phyloP scores from a whole-genome alignment of 2,329 filamentous ascomycete genomes.

The Aureobasidium subglaciale region DNA sequence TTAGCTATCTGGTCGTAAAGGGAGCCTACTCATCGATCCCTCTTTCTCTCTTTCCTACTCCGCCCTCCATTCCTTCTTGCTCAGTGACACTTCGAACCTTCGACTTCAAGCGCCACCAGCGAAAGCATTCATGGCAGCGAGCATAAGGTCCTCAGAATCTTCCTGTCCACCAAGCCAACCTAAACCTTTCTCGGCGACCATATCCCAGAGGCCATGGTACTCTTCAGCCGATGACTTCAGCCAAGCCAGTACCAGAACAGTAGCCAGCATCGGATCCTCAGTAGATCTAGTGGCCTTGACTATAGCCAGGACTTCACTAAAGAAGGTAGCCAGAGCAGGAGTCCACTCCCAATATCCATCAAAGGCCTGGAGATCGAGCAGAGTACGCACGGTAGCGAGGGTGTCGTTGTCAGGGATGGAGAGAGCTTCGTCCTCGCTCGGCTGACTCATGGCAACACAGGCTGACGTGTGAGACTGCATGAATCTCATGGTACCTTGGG shows the following conservation, averaged over 20 bases:
- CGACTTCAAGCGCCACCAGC: background rate
- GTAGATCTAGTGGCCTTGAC: slow-evolving; percentile 15
- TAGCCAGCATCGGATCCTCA: slow-evolving; percentile 23
- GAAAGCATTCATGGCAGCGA: background rate
- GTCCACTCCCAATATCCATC: slow-evolving; percentile 46
- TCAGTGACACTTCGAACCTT: too few relatives aligned
- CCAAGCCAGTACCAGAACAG: slow-evolving; percentile 41
- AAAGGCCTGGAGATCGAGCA: slow-evolving; percentile 52
- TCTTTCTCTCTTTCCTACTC: too few relatives aligned
- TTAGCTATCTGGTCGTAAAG: too few relatives aligned
- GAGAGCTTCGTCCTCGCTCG: background rate
- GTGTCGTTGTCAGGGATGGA: background rate
- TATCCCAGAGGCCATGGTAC: slow-evolving; percentile 54
- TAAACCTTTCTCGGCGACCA: slow-evolving; percentile 55
- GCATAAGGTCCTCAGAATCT: background rate
- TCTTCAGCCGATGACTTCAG: slow-evolving; percentile 40
- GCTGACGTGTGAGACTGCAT: too few relatives aligned
- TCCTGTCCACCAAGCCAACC: slow-evolving; percentile 38
- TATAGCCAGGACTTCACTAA: slow-evolving; percentile 18
- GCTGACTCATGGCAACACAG: too few relatives aligned
- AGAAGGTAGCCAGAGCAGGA: slow-evolving; percentile 20
- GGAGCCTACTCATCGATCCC: too few relatives aligned
- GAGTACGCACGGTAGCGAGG: slow-evolving; percentile 29
- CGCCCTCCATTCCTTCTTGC: too few relatives aligned
- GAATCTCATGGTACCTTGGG: too few relatives aligned